Percentiles rank a stretch among this genome's conserved stretches.
These are phyloP conservation scores for Alternaria arbusti DNA, from an alignment of 2,329 filamentous ascomycete species.

Conservation along the genomic window DNA sequence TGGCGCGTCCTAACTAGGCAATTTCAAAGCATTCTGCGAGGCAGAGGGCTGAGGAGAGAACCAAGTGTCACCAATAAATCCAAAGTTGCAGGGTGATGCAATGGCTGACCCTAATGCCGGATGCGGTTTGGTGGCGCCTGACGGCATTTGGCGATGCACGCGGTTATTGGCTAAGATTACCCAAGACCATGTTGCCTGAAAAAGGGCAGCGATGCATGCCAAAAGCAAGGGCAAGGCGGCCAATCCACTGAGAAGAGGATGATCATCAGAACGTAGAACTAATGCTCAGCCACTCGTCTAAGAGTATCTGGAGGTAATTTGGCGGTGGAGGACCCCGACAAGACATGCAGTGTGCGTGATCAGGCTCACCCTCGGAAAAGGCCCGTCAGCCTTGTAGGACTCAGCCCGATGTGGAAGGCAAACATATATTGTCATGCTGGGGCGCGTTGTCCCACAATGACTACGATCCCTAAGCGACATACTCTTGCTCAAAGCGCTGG, in stretches of 20 bases:
- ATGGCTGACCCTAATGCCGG: neutral
- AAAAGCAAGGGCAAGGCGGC: neutral
- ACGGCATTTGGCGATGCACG: neutral
- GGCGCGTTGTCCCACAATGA: neutral
- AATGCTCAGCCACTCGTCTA: neutral
- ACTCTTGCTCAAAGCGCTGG: neutral
- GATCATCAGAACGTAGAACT: neutral
- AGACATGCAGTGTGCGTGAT: neutral
- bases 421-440: neutral
- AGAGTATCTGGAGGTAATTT: neutral
- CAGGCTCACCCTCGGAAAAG: neutral
- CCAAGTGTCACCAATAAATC: neutral
- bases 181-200: neutral
- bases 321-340: neutral
- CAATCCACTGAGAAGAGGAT: neutral
- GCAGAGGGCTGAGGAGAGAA: neutral
- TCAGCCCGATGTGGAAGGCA: neutral
- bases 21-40: neutral
- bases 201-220: neutral
- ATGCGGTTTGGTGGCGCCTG: neutral
- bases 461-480: neutral
- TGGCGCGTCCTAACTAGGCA: neutral
- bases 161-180: neutral
- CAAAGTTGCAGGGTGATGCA: slow-evolving; percentile 3
- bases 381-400: neutral